Conservation (phyloP, 768 basidiomycete species). For the Mrakia frigida region DNA sequence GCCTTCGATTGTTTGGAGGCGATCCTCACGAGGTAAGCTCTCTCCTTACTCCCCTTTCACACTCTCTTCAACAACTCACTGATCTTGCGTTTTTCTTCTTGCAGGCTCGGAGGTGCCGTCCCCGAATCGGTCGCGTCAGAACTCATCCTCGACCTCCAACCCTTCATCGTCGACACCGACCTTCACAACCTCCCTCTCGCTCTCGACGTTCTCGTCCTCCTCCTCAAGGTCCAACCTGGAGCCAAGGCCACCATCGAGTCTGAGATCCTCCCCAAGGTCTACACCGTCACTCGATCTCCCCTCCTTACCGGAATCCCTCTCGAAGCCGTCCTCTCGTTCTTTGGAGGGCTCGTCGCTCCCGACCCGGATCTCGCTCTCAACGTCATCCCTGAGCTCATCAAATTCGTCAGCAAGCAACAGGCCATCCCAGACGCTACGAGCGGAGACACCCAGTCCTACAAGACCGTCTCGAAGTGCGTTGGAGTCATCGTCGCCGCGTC, state of each 20-base stretch:
- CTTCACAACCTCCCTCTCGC: conserved; percentile 62
- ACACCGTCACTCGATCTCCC: conserved; percentile 66
- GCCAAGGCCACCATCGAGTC: conserved; percentile 36
- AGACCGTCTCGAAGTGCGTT: conserved; percentile 78
- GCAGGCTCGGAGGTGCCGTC: conserved; percentile 2
- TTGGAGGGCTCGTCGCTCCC: conserved; percentile 70
- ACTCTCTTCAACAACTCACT: background rate
- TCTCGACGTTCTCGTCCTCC: conserved; percentile 48
- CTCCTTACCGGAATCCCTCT: conserved; percentile 69
- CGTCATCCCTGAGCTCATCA: conserved; percentile 69
- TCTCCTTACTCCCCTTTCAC: background rate
- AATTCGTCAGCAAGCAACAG: conserved; percentile 54
- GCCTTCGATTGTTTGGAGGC: conserved; percentile 72
- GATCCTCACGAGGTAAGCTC: conserved; percentile 59
- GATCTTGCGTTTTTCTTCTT: background rate
- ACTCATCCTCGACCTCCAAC: conserved; percentile 67
- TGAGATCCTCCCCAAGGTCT: conserved; percentile 41
- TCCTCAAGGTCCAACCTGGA: conserved; percentile 49
- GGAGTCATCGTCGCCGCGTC: conserved; percentile 72
- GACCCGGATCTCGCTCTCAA: conserved; percentile 78
- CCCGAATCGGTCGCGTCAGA: background rate
- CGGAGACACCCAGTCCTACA: conserved; percentile 38
- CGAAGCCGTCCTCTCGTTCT: conserved; percentile 78
- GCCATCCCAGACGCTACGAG: conserved; percentile 40
- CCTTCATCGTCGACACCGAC: conserved; percentile 68